Evolutionary conservation across 1,139 yeast genomes (phyloP), one percentile per base, ranked within the genome.

Genomic region (Pneumocystis sp.): DNA sequence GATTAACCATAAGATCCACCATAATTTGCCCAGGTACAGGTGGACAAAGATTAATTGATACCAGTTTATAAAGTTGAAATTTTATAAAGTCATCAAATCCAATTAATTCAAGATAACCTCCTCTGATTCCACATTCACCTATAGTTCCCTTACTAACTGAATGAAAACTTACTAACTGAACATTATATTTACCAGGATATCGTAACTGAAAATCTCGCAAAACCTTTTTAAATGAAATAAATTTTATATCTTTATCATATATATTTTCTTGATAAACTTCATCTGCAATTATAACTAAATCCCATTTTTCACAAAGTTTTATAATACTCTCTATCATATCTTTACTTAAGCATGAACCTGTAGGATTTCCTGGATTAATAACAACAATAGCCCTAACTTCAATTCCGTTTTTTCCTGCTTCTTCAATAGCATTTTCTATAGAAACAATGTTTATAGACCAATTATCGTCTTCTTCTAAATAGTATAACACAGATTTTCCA

Each of bases 71-170:
- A 65, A 93, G 80, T 65, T 87, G 81, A 59, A 83, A 87, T 71
- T 80, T 79, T 21, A 91, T 86, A 63, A 86, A 91, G 3, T 80
- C 79, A 35, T 82, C 78, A 76, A 93, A 88, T 0, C 96, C 96
- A 19, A 85, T 82, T 17, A 91, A 78, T 76, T 93, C 98, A 95
- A 93, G 88, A 79, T 91, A 95, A 3, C 99, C 98, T 72, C 97
- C 98, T 77, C 98, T 85, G 78, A 93, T 98, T 67, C 98, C 98
- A 80, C 98, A 93, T 78, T 93, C 98, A 67, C 98, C 99, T 71
- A 90, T 83, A 72, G 90, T 89, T 74, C 98, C 98, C 78, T 93
- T 93, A 25, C 97, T 91, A 57, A 96, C 90, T 10, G 40, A 19
- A 97, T 90, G 75, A 93, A 93, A 79, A 1, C 97, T 91, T 1